Conservation (phyloP, 2,329 filamentous ascomycete species). For the Exophiala oligosperma region DNA sequence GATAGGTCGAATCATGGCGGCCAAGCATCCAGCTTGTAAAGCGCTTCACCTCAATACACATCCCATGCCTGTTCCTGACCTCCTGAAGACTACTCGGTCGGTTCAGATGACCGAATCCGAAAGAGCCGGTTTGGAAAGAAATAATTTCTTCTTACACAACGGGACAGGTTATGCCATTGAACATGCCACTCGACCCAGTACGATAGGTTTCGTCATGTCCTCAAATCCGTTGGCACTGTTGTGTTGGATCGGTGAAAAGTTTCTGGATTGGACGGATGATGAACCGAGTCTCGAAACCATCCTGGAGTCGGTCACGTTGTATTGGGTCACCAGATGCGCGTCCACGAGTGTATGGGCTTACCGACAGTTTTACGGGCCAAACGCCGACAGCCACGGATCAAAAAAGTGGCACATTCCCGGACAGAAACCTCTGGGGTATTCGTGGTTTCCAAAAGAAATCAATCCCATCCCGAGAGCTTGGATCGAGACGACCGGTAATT, state of each 20-base stretch:
- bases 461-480: constrained; percentile 23
- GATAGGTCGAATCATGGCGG: constrained; percentile 46
- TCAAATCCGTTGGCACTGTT: constrained; percentile 57
- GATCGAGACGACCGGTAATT: constrained; percentile 24
- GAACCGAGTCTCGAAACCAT: constrained; percentile 35
- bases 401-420: constrained; percentile 10
- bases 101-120: neutral
- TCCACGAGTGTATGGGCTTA: constrained; percentile 37
- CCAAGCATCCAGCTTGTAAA: constrained; percentile 47
- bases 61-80: neutral
- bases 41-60: neutral
- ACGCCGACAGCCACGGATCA: neutral
- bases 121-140: constrained; percentile 36
- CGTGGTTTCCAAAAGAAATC: constrained; percentile 23
- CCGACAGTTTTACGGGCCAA: constrained; percentile 15
- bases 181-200: constrained; percentile 57
- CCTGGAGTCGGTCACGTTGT: constrained; percentile 36
- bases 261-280: constrained; percentile 39
- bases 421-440: constrained; percentile 22
- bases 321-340: constrained; percentile 42
- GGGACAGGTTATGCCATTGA: constrained; percentile 53
- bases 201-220: constrained; percentile 56
- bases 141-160: constrained; percentile 39
- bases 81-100: neutral
- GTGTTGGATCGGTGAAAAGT: constrained; percentile 49